phyloP scores from a whole-genome alignment of 345 rosid genomes.

The Aquilaria sinensis region DNA sequence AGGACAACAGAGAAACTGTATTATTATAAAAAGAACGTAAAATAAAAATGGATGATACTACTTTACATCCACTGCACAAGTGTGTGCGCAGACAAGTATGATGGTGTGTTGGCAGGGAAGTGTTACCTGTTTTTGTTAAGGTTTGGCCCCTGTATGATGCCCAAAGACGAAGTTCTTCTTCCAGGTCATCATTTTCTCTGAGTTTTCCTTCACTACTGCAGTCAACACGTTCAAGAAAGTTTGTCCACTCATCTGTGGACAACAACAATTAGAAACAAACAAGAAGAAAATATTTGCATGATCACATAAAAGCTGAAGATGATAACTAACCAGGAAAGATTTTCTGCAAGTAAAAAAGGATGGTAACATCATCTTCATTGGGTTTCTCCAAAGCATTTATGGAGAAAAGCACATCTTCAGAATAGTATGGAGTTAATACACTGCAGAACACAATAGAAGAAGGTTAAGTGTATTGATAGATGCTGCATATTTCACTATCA shows the following conservation, averaged over 20 bases:
- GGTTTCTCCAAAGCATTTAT: conserved; percentile 37
- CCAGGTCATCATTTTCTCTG: conserved; percentile 26
- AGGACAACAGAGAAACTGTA: neutral
- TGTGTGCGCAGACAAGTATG: neutral
- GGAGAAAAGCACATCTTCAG: conserved; percentile 73
- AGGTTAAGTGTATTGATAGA: neutral
- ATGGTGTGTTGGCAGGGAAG: neutral
- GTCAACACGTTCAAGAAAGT: conserved; percentile 57
- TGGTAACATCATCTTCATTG: conserved; percentile 86
- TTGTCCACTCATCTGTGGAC: conserved; percentile 62
- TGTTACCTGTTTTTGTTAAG: conserved; percentile 68
- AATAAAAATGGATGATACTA: neutral
- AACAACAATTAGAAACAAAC: neutral
- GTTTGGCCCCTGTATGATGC: conserved; percentile 87
- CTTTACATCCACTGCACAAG: neutral
- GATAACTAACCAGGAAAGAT: conserved; percentile 65
- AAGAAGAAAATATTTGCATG: neutral
- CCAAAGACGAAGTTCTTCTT: conserved; percentile 73
- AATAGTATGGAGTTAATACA: conserved; percentile 72
- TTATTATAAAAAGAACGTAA: conserved; percentile 5
- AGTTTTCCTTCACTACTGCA: conserved; percentile 46
- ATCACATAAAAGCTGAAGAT: neutral
- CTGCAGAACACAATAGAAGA: conserved; percentile 27
- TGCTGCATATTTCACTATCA: neutral
- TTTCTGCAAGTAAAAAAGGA: conserved; percentile 74